phyloP scores from a whole-genome alignment of 2,329 filamentous ascomycete species.

The Fusarium sp. region DNA sequence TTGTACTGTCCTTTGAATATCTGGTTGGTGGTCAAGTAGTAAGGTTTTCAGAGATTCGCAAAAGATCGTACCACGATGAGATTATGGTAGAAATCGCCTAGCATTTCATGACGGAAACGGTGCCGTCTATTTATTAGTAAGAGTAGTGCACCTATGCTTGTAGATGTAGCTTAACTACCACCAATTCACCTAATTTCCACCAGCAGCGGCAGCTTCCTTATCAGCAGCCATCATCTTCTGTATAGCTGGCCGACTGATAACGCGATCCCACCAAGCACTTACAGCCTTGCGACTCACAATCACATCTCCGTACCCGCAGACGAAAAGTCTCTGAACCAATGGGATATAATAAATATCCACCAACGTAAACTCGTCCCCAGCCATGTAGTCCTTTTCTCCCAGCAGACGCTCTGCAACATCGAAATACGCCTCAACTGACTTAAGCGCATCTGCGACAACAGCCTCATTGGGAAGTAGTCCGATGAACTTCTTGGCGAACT shows the following conservation, averaged over 20 bases:
- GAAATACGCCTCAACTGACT: neutral
- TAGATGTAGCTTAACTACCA: neutral
- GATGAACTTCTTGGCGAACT: neutral
- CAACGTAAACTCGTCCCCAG: neutral
- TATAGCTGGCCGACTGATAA: neutral
- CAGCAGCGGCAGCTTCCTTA: no score
- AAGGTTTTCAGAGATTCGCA: no score
- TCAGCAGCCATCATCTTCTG: neutral
- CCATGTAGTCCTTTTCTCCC: neutral
- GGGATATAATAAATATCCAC: constrained; percentile 2
- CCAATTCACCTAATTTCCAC: neutral
- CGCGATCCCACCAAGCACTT: neutral
- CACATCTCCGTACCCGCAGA: neutral
- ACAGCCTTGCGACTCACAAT: neutral
- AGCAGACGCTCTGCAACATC: neutral
- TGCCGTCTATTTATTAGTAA: no score
- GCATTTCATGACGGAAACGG: no score
- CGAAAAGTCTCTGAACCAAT: neutral
- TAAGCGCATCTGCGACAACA: rapidly evolving
- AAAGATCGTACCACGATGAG: no score
- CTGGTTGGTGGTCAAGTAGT: no score
- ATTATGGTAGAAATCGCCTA: no score
- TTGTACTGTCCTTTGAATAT: no score
- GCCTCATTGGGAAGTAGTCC: neutral
- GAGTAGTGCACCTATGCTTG: neutral